Conservation (phyloP, 768 basidiomycete species). For the Tremella yokohamensis region DNA sequence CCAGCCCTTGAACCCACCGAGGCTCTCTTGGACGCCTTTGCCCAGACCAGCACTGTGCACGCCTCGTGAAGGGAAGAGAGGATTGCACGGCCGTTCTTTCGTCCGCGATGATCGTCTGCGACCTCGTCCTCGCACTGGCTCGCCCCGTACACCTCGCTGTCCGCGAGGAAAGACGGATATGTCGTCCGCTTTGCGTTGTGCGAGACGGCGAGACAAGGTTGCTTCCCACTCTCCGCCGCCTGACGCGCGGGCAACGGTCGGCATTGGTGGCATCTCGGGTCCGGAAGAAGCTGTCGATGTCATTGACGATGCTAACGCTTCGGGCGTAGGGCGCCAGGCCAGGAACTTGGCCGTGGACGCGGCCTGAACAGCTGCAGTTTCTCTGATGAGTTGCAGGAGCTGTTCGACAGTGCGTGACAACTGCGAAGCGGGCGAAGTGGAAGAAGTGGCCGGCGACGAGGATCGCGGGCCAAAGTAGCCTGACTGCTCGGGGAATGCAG, state of each 20-base stretch:
- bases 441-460: neutral
- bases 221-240: conserved; percentile 49
- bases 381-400: conserved; percentile 1
- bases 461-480: conserved; percentile 3
- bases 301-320: conserved; percentile 11
- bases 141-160: neutral
- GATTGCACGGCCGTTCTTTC: neutral
- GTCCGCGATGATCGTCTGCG: neutral
- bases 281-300: conserved; percentile 13
- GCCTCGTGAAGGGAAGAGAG: conserved; percentile 1
- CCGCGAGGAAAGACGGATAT: neutral
- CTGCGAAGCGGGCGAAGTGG: neutral
- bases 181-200: conserved; percentile 30
- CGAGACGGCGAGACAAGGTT: conserved; percentile 31
- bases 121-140: neutral
- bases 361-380: neutral
- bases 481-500: conserved; percentile 1
- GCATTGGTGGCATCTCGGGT: conserved; percentile 18
- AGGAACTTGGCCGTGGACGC: conserved; percentile 14
- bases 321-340: conserved; percentile 13
- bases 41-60: neutral
- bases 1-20: neutral
- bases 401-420: neutral
- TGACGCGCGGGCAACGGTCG: conserved; percentile 34
- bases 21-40: neutral